Evolutionary conservation across 1,284 basidiomycete genomes (phyloP).

Genomic region (Apiotrichum montevideense): DNA sequence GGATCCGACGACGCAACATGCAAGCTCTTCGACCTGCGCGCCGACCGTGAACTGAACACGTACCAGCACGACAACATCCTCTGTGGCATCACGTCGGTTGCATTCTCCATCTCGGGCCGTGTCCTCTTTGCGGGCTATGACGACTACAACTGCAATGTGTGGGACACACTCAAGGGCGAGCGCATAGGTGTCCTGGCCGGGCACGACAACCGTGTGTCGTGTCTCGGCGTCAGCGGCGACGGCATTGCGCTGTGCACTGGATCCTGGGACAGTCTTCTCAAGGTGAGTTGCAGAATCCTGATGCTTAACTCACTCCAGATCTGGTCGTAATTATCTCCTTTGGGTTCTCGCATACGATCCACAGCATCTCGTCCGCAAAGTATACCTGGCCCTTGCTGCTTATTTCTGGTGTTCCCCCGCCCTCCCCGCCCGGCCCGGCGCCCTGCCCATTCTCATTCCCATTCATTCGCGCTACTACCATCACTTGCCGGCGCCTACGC

Average conservation of each 20-base stretch:
- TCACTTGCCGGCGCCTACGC: too few species aligned
- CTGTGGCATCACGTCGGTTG: slow-evolving; percentile 96
- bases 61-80: slow-evolving; percentile 98
- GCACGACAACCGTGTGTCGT: slow-evolving; percentile 96
- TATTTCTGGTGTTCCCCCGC: too few species aligned
- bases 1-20: slow-evolving; percentile 99
- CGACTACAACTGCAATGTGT: slow-evolving; percentile 99
- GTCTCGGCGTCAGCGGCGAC: slow-evolving; percentile 89
- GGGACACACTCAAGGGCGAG: slow-evolving; percentile 98
- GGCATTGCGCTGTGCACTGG: slow-evolving; percentile 98
- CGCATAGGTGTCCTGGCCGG: slow-evolving; percentile 93
- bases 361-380: not conserved
- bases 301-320: slow-evolving; percentile 9
- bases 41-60: slow-evolving; percentile 90
- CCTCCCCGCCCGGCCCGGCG: too few species aligned
- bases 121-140: slow-evolving; percentile 98
- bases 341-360: slow-evolving; percentile 3
- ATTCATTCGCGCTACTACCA: too few species aligned
- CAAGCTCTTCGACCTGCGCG: slow-evolving; percentile 94
- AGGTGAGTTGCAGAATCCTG: slow-evolving; percentile 57
- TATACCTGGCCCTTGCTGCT: not conserved
- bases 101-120: slow-evolving; percentile 93
- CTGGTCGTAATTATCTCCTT: slow-evolving; percentile 12
- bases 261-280: slow-evolving; percentile 92
- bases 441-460: too few species aligned